Base-by-base conservation (phyloP, 2,329 filamentous ascomycete species). In the Bipolaris zeicola region DNA sequence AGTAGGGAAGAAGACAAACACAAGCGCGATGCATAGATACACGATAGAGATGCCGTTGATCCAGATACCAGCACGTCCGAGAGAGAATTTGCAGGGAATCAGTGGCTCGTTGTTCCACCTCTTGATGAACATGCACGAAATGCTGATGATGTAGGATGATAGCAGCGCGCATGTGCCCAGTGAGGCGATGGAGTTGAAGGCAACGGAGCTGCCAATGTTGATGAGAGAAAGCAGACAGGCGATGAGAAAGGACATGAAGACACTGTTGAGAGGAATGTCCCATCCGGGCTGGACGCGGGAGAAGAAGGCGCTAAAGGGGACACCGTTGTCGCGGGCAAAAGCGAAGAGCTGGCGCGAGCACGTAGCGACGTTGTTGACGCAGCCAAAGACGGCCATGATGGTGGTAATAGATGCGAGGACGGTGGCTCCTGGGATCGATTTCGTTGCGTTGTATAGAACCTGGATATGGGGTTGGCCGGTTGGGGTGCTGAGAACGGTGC, bases 1-100 rank as follows among this genome's bases (percentile, higher is more conserved):
- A 7, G 62, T 57, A 0, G 80, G 80, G 59, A 82, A 82, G 57
- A 82, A 82, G 0, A 73, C 65, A 52, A 82, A 81, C 1, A 79
- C 50, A 31, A 80, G 78, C 3, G 77, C 66, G 0, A 78, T 66
- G 2, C 70, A 48, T 2, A 81, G 58, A 52, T 78, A 82, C 0
- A 67, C 47, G 18, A 82, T 60, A 0, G 78, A 68, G 5, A 76
- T 67, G 8, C 75, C 62, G 50, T 82, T 82, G 63, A 82, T 65
- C n/a, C 70, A 65, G 48, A 80, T 66, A 1, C 81, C 80, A 44
- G 70, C 78, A 24, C 67, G 70, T 6, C 82, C 81, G 4, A 83
- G 73, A 8, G 72, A 76, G 74, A 80, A 83, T 13, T 77, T 76
- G 1, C 76, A 77, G 0, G 72, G 74, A 1, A 81, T 77, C 1